Evolutionary conservation across 2,329 filamentous ascomycete species (phyloP).

Genomic region (Penicillium sp.): DNA sequence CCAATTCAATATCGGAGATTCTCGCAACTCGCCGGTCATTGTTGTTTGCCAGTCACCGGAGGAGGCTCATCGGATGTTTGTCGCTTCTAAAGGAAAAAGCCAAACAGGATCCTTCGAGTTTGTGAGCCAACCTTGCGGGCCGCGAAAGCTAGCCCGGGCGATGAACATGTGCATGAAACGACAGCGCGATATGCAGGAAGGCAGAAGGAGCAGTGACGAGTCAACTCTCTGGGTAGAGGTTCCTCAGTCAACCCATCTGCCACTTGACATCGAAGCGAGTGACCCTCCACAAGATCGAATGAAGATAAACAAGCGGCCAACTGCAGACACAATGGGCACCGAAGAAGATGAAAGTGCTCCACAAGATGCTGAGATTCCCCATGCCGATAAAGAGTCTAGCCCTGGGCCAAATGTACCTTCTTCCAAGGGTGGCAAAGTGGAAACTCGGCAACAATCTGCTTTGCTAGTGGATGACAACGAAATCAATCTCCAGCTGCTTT

Average conservation of each 20-base stretch:
- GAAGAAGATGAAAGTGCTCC: slow-evolving; percentile 24
- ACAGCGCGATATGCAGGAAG: slow-evolving; percentile 5
- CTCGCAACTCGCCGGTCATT: slow-evolving; percentile 29
- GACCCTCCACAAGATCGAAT: slow-evolving; percentile 23
- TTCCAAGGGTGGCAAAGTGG: background rate
- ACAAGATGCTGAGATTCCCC: slow-evolving; percentile 25
- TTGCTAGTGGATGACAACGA: slow-evolving; percentile 45
- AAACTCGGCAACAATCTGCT: slow-evolving; percentile 12
- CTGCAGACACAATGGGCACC: slow-evolving; percentile 28
- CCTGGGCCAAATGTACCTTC: background rate
- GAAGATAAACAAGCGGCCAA: slow-evolving; percentile 29
- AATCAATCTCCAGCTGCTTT: slow-evolving; percentile 40
- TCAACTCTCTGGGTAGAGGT: slow-evolving; percentile 27
- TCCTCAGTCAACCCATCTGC: slow-evolving; percentile 23
- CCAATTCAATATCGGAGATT: background rate
- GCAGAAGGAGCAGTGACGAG: slow-evolving; percentile 7
- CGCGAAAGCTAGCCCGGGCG: slow-evolving; percentile 38
- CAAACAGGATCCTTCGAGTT: slow-evolving; percentile 32
- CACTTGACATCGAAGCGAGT: slow-evolving; percentile 19
- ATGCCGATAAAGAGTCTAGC: slow-evolving; percentile 5
- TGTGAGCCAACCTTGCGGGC: slow-evolving; percentile 41
- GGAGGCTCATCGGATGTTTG: slow-evolving; percentile 28
- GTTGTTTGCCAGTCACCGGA: slow-evolving; percentile 34
- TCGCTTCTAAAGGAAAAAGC: slow-evolving; percentile 5
- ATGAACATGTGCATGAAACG: slow-evolving; percentile 30